A percentile compares a stretch with the other conserved stretches of the same genome.
Conservation (phyloP, 1,284 basidiomycete genomes). For the Athelia psychrophila region DNA sequence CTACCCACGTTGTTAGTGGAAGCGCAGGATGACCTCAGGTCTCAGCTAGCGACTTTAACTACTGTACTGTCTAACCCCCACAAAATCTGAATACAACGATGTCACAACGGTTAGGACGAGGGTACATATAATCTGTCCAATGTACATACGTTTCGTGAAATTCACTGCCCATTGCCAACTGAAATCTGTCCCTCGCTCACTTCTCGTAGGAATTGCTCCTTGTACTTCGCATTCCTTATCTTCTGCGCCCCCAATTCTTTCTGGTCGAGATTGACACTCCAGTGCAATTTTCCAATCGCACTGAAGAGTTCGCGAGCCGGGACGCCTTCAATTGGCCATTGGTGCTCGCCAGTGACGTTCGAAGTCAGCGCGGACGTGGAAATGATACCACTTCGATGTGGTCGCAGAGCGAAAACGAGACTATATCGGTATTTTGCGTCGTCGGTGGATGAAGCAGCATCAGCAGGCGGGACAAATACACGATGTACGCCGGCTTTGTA, state of each 20-base stretch:
- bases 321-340: constrained; percentile 14
- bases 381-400: constrained; percentile 16
- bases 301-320: constrained; percentile 17
- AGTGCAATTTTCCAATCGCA: constrained; percentile 19
- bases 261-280: constrained; percentile 24
- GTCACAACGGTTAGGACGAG: too few species aligned
- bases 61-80: too few species aligned
- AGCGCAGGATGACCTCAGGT: too few species aligned
- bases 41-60: too few species aligned
- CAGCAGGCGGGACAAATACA: constrained; percentile 21
- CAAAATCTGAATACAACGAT: too few species aligned
- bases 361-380: constrained; percentile 16
- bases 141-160: too few species aligned
- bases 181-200: too few species aligned
- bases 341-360: constrained; percentile 17
- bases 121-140: too few species aligned
- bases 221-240: neutral
- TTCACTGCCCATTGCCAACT: too few species aligned
- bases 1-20: too few species aligned
- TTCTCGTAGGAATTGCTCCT: too few species aligned
- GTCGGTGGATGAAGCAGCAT: neutral
- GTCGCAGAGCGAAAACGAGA: constrained; percentile 26
- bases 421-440: constrained; percentile 19
- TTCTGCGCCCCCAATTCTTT: constrained; percentile 18
- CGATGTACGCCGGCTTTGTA: constrained; percentile 24